Evolutionary conservation across 805 yeast genomes (phyloP), one percentile per base, ranked within the genome.

Genomic region (Candida incommunis): DNA sequence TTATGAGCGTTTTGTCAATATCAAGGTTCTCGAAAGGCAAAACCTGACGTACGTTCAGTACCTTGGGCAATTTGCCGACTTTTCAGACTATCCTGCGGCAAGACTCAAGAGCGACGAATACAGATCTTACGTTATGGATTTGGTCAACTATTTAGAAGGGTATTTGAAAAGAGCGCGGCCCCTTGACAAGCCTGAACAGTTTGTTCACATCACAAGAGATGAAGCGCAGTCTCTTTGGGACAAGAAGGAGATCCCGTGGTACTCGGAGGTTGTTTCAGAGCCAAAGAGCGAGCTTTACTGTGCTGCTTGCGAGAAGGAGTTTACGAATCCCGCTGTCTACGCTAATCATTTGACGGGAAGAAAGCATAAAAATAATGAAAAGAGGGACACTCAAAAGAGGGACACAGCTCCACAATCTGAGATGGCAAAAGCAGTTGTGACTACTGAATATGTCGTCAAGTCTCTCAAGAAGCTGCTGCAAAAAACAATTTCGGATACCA

Each of bases 281-380:
- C 20, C 22, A 24, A 21, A 13, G 3, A 56, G 47, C 3, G 43
- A 53, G n/a, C 48, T 74, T 1, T 81, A 60, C 51, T 90, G 96
- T 57, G 50, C 60, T 3, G 69, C 72, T 0, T 90, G 96, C 57
- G 68, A 72, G 23, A 81, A 75, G 54, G 46, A 54, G 18, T 87
- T 84, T 57, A 64, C 82, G 13, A 80, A 80, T 44, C 64, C 64
- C 23, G 63, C 86, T 0, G 92, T 83, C 0, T 87, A 68, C 56
- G 61, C 71, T 3, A 78, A 74, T 2, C 96, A 90, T 66, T 60
- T 85, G 22, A 48, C 54, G 1, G 94, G 95, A 1, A 83, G 82
- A 57, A 80, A 79, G 52, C 96, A 90, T 57, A 63, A 69, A 46
- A 80, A 76, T 51, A 75, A 75, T 31, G 56, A 52, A 0, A 44